Evolutionary conservation across 2,329 filamentous ascomycete genomes (phyloP).

Genomic region (Fusarium equiseti): DNA sequence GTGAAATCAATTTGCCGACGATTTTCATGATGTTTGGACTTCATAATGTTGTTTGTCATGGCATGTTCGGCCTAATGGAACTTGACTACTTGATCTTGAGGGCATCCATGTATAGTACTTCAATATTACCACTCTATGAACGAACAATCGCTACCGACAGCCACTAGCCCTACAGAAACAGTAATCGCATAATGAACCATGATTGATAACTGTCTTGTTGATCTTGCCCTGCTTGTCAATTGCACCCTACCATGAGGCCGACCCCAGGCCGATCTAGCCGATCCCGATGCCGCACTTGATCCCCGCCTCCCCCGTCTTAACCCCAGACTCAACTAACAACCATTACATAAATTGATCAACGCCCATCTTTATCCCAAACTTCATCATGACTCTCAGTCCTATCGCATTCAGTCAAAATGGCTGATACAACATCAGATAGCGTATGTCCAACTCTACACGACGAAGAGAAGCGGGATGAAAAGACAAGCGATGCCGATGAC

Average conservation of each 20-base stretch:
- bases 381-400: neutral
- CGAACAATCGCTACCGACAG: neutral
- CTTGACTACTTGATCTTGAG: neutral
- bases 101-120: neutral
- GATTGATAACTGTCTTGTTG: neutral
- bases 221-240: neutral
- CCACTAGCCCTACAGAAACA: neutral
- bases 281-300: conserved; percentile 3
- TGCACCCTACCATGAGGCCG: neutral
- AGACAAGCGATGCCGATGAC: conserved; percentile 21
- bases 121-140: too few species aligned
- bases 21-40: neutral
- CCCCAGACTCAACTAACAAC: neutral
- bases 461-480: conserved; percentile 15
- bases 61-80: neutral
- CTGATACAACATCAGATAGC: conserved; percentile 4
- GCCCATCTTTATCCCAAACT: neutral
- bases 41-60: neutral
- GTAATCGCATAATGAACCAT: neutral
- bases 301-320: conserved; percentile 23
- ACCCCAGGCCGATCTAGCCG: conserved; percentile 4
- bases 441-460: conserved; percentile 23
- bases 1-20: neutral
- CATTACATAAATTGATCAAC: conserved; percentile 16
- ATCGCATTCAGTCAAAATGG: neutral